phyloP scores from a whole-genome alignment of 371 early-diverging fungal genomes.

The Mycotypha africana region DNA sequence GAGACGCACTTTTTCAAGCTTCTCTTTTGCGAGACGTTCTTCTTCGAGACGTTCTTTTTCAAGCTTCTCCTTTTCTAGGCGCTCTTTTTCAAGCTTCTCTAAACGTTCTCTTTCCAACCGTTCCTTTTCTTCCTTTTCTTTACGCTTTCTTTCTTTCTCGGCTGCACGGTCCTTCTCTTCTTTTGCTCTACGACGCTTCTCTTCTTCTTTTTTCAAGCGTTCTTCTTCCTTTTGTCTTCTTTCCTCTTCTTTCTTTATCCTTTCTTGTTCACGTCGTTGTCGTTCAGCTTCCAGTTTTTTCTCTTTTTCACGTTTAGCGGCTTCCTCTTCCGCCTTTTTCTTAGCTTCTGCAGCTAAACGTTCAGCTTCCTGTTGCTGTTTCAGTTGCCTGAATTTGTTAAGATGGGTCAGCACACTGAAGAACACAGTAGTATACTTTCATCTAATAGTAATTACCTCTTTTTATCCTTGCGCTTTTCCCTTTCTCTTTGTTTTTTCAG shows the following conservation, averaged over 20 bases:
- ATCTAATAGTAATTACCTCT: constrained; percentile 52
- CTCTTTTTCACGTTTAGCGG: constrained; percentile 24
- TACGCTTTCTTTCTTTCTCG: constrained; percentile 1
- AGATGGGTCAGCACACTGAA: no score
- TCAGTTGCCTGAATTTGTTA: constrained; percentile 39
- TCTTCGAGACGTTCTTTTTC: background rate
- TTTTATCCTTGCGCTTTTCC: constrained; percentile 60
- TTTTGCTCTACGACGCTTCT: constrained; percentile 6
- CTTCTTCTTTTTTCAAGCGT: constrained; percentile 8
- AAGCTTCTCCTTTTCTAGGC: background rate
- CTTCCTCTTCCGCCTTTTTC: constrained; percentile 31
- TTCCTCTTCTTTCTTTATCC: constrained; percentile 25
- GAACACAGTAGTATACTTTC: no score
- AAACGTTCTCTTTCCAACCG: background rate
- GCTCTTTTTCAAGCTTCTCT: background rate
- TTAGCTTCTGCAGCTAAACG: constrained; percentile 31
- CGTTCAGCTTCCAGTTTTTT: constrained; percentile 41
- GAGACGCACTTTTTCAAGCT: constrained; percentile 16
- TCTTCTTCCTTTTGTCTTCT: constrained; percentile 29
- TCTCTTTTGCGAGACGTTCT: background rate
- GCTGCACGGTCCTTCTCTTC: constrained; percentile 5
- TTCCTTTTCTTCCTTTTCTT: constrained; percentile 9
- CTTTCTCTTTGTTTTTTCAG: constrained; percentile 61
- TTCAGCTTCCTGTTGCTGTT: constrained; percentile 38
- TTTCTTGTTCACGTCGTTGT: constrained; percentile 39